These are phyloP conservation scores for Ochetophila trinervis DNA, from an alignment of 306 rosid genomes.

Conservation along the genomic window DNA sequence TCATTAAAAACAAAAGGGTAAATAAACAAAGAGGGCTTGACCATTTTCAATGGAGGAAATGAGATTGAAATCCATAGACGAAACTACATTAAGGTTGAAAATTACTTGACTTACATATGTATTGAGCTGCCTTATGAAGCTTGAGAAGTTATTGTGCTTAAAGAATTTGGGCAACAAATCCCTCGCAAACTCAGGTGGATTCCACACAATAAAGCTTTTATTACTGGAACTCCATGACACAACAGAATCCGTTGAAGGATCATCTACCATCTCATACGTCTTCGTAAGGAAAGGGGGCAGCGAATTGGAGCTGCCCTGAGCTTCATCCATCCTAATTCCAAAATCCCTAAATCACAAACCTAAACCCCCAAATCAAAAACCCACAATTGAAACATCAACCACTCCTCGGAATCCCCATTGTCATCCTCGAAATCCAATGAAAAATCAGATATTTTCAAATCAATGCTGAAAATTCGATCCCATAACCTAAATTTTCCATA, in stretches of 20 bases:
- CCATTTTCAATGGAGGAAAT: not conserved
- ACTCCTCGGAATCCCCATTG: slow-evolving; percentile 6
- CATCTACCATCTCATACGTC: slow-evolving; percentile 89
- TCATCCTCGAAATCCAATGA: not conserved
- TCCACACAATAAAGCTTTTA: slow-evolving; percentile 76
- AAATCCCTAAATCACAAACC: slow-evolving; percentile 23
- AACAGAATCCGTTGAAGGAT: slow-evolving; percentile 50
- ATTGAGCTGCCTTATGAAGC: slow-evolving; percentile 90
- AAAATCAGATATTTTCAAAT: not conserved
- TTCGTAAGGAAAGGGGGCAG: slow-evolving; percentile 75
- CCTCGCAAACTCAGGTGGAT: slow-evolving; percentile 60
- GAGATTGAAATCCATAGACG: slow-evolving; percentile 9
- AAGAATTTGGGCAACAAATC: slow-evolving; percentile 69
- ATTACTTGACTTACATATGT: slow-evolving; percentile 68
- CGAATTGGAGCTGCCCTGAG: slow-evolving; percentile 51
- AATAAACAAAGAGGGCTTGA: not conserved
- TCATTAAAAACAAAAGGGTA: not conserved
- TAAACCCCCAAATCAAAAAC: slow-evolving; percentile 31
- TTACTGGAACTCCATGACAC: slow-evolving; percentile 70
- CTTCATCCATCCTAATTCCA: slow-evolving; percentile 65
- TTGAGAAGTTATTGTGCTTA: slow-evolving; percentile 88
- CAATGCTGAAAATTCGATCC: not conserved
- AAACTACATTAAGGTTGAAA: slow-evolving; percentile 12
- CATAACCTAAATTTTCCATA: slow-evolving; percentile 12
- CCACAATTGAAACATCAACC: slow-evolving; percentile 23